Base-by-base conservation (phyloP, 305 asterid genomes). In the Coffea humblotiana region DNA sequence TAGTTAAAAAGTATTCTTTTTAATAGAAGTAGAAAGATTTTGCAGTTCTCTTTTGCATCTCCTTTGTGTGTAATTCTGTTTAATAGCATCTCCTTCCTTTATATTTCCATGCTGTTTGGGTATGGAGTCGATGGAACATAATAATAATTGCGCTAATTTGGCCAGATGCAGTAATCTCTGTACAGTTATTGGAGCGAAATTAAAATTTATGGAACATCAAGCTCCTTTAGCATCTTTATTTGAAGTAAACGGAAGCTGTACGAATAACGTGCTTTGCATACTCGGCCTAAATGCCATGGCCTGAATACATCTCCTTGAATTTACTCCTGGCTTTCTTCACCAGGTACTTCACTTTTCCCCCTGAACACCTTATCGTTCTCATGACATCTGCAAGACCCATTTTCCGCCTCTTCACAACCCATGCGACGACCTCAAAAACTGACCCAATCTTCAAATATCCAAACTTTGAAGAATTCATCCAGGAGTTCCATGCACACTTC, bases 401-500 rank as follows among this genome's bases (percentile, higher is more conserved):
- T 56, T 56, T 56, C n/a, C n/a, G 61, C 61, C 61, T 56, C 61
- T 56, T 56, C 61, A 56, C 61, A 56, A 56, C 61, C 61, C 16
- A 8, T 23, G 23, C 61, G 19, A 18, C n/a, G n/a, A 18, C 72
- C 58, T 51, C 83, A 27, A 81, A 76, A 65, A 71, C 87, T 43
- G 81, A 69, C 56, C 82, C 74, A 51, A 72, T 76, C 58, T 14
- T 60, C 76, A 3, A 69, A 58, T n/a, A 5, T 37, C 73, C 75
- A 43, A 68, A 66, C 82, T 61, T 56, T 60, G 81, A 60, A 65
- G 90, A 80, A 74, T 83, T 90, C 83, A 77, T 78, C 85, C 77
- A 79, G 82, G 94, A 87, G 90, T 91, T 84, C 77, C 96, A 93
- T 58, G 94, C 80, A 27, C 91, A 82, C 77, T 88, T 86, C 77